These are phyloP conservation scores for Barnettozyma californica DNA, from an alignment of 805 yeast species.

Conservation along the genomic window DNA sequence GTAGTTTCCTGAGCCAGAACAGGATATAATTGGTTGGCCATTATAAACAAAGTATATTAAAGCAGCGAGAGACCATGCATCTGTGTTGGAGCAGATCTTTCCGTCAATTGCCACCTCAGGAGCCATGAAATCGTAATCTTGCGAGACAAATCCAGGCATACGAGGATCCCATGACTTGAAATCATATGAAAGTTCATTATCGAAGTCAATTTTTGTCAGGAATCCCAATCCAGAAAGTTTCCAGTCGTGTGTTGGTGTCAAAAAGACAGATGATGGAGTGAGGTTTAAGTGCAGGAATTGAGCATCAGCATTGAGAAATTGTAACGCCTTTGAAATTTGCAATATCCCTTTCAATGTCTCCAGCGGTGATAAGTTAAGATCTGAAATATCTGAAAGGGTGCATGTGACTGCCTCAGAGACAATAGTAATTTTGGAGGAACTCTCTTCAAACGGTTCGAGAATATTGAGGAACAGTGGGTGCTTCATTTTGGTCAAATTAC, in stretches of 20 bases:
- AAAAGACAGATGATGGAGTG: constrained; percentile 69
- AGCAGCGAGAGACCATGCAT: constrained; percentile 80
- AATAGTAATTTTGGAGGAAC: constrained; percentile 68
- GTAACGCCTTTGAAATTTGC: constrained; percentile 71
- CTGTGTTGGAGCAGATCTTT: constrained; percentile 61
- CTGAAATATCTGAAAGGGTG: constrained; percentile 40
- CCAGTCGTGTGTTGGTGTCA: constrained; percentile 91
- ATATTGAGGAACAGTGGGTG: constrained; percentile 86
- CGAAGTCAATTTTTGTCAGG: constrained; percentile 37
- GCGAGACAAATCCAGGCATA: constrained; percentile 64
- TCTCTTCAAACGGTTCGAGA: constrained; percentile 86
- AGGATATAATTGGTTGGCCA: constrained; percentile 39
- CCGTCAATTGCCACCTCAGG: constrained; percentile 77
- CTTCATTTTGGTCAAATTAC: constrained; percentile 70
- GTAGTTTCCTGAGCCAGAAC: constrained; percentile 52
- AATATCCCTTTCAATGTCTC: constrained; percentile 78
- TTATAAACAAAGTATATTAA: constrained; percentile 61
- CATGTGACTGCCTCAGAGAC: constrained; percentile 77
- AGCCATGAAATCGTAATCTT: constrained; percentile 70
- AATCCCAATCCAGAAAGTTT: constrained; percentile 74
- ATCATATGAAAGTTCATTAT: constrained; percentile 48
- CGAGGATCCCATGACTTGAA: constrained; percentile 72
- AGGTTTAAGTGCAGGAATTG: constrained; percentile 71
- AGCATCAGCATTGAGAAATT: constrained; percentile 76
- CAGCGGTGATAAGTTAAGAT: constrained; percentile 35